These are phyloP conservation scores for Dalbergia cultrata DNA, from an alignment of 306 rosid genomes.

Conservation along the genomic window DNA sequence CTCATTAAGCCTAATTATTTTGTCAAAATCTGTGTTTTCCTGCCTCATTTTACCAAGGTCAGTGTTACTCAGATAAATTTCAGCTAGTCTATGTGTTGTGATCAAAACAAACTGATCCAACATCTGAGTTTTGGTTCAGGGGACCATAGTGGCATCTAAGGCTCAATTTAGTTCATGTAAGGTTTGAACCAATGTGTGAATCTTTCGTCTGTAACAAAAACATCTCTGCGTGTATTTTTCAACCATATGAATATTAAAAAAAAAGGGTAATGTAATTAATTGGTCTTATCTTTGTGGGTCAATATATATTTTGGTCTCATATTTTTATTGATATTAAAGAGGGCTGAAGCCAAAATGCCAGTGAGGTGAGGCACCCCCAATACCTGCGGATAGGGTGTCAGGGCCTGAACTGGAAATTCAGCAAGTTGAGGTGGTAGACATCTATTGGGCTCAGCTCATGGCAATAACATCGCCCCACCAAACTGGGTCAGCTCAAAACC, in stretches of 20 bases:
- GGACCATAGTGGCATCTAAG: slow-evolving; percentile 42
- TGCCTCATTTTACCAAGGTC: slow-evolving; percentile 44
- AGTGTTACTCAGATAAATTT: slow-evolving; percentile 46
- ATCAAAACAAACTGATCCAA: slow-evolving; percentile 32
- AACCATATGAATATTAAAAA: slow-evolving; percentile 13
- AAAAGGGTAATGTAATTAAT: not conserved
- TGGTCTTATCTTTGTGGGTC: not conserved
- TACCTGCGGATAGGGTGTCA: no score
- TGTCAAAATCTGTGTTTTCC: slow-evolving; percentile 40
- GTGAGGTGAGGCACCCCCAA: no score
- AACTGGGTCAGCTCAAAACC: no score
- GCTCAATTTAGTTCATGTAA: slow-evolving; percentile 44
- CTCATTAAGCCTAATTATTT: slow-evolving; percentile 31
- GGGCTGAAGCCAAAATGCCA: no score
- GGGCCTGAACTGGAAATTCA: no score
- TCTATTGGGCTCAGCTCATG: no score
- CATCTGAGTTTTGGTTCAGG: slow-evolving; percentile 44
- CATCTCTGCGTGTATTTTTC: slow-evolving; percentile 20
- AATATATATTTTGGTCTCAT: no score
- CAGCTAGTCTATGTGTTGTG: slow-evolving; percentile 22
- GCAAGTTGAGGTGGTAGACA: no score
- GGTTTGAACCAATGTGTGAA: slow-evolving; percentile 35
- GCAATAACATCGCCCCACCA: no score
- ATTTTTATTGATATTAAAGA: no score
- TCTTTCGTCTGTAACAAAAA: slow-evolving; percentile 40